Base-by-base conservation (phyloP, 306 rosid genomes). In the Quercus gilva region DNA sequence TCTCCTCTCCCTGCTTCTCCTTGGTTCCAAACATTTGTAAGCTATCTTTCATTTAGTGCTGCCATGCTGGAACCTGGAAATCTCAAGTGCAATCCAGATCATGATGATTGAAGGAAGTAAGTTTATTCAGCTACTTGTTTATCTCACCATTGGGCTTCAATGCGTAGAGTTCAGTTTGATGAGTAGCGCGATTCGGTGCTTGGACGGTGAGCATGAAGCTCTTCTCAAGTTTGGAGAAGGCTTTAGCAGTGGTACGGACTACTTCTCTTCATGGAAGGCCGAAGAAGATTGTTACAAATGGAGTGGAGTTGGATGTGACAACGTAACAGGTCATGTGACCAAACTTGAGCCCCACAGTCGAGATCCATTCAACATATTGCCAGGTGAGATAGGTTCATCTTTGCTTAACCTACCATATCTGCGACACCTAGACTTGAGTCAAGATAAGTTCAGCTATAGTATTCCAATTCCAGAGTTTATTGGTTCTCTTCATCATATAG, bases 311-410 rank as follows among this genome's bases (percentile, higher is more conserved):
- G 69, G 55, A 67, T 74, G 86, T 20, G 58, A 68, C 81, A 65
- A 9, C 56, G 68, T 60, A 64, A 78, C 83, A 73, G 79, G 79
- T 78, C 82, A 68, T 59, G 86, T 83, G 74, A 77, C 64, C 17
- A 76, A 79, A 8, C 80, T 82, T 74, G 52, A 82, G 74, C 82
- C 78, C 69, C 18, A 33, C 37, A 33, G 10, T 67, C 6, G 58
- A 31, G 69, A 68, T 78, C 57, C 79, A 2, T 65, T 33, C 17
- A 31, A 82, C 45, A 64, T 11, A 19, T 15, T 77, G 29, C 63
- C 18, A 0, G 82, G 79, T 43, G 23, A 13, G 3, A 56, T 78
- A 78, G 29, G 37, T 18, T 31, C 75, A 63, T 82, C 82, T 68
- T 23, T 77, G 82, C 72, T 73, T 2, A 13, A 73, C 18, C 58